These are phyloP conservation scores for Panicum virgatum DNA, from an alignment of 202 grass and related monocot genomes.

Conservation along the genomic window DNA sequence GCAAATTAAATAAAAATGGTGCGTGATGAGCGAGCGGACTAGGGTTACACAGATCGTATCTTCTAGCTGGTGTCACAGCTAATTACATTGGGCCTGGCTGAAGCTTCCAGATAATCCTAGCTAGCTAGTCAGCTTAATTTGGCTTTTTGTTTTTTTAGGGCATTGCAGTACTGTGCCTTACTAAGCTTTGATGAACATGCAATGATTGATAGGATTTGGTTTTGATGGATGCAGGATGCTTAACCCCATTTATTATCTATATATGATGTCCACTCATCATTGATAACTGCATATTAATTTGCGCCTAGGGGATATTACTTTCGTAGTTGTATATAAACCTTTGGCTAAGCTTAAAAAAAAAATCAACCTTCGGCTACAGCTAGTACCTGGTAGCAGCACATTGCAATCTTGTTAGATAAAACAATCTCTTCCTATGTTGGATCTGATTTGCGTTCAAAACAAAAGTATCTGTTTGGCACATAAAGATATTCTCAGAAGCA, in stretches of 20 bases:
- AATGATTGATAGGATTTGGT: constrained; percentile 25
- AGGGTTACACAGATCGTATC: too few species aligned
- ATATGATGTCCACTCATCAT: background rate
- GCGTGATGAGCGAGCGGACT: too few species aligned
- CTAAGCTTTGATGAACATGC: constrained; percentile 6
- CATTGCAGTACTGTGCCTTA: background rate
- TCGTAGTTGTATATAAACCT: too few species aligned
- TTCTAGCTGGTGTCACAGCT: constrained; percentile 34
- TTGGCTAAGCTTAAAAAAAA: too few species aligned
- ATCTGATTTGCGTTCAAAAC: background rate
- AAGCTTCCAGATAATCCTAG: constrained; percentile 29
- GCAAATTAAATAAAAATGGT: background rate
- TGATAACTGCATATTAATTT: background rate
- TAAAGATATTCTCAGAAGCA: background rate
- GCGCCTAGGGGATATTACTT: too few species aligned
- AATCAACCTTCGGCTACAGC: too few species aligned
- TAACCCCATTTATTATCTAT: background rate
- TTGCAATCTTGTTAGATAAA: background rate
- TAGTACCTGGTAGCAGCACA: background rate
- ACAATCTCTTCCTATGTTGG: background rate
- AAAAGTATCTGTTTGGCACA: background rate
- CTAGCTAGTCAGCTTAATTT: background rate
- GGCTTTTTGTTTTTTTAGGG: too few species aligned
- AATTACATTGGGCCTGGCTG: constrained; percentile 7
- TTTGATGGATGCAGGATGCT: constrained; percentile 9